A percentile compares a stretch with the other conserved stretches of the same genome.
phyloP scores from a whole-genome alignment of 768 basidiomycete species.

The Megacollybia marginata region DNA sequence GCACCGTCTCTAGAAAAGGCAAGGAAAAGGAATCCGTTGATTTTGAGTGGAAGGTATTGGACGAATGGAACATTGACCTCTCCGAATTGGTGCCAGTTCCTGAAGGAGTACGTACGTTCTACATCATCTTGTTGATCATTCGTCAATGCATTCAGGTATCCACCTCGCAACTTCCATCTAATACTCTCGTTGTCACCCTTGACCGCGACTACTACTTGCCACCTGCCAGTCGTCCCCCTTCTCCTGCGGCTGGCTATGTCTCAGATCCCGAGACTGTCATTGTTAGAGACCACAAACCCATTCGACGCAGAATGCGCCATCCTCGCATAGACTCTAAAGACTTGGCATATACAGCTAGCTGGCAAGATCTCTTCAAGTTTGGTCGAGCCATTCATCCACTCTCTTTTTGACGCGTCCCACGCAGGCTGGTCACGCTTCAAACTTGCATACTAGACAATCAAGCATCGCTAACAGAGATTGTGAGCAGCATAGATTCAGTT shows the following conservation, averaged over 20 bases:
- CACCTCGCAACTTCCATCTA: constrained; percentile 52
- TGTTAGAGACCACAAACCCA: constrained; percentile 17
- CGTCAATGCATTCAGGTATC: constrained; percentile 28
- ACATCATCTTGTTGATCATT: constrained; percentile 5
- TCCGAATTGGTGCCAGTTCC: constrained; percentile 49
- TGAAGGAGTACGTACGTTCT: constrained; percentile 55
- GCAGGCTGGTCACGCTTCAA: constrained; percentile 49
- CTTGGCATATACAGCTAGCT: constrained; percentile 40
- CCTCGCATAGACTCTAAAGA: constrained; percentile 4
- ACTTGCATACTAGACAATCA: constrained; percentile 45
- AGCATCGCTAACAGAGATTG: constrained; percentile 38
- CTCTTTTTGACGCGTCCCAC: not conserved
- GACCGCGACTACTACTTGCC: constrained; percentile 60
- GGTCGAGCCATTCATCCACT: not conserved
- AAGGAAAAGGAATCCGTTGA: constrained; percentile 35
- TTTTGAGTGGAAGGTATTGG: constrained; percentile 54
- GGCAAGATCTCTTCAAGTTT: constrained; percentile 69
- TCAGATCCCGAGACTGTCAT: constrained; percentile 68
- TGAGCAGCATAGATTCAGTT: constrained; percentile 39
- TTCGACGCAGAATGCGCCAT: constrained; percentile 2
- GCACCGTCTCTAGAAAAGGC: constrained; percentile 21
- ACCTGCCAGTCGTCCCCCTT: constrained; percentile 34
- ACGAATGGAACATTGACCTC: constrained; percentile 62
- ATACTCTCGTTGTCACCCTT: constrained; percentile 64
- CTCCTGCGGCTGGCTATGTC: constrained; percentile 56